Conservation (phyloP, 768 basidiomycete genomes). For the Phanerodontia chrysosporium region DNA sequence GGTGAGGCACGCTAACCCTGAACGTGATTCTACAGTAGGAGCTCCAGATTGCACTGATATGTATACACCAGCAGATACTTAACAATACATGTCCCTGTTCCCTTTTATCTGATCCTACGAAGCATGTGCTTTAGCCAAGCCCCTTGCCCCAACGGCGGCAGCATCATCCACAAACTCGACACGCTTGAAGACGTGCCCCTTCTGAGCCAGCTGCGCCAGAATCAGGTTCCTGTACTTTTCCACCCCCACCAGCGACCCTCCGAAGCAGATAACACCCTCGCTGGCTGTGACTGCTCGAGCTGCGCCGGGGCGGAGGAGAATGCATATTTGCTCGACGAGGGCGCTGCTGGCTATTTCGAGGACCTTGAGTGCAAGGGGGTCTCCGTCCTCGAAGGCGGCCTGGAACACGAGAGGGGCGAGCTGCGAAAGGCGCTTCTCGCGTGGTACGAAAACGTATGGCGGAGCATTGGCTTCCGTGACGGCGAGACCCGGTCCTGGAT, state of each 20-base stretch:
- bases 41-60: not conserved
- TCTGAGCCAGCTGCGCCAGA: conserved; percentile 49
- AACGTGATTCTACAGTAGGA: too few relatives aligned
- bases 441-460: conserved; percentile 31
- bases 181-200: conserved; percentile 60
- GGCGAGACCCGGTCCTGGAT: conserved; percentile 37
- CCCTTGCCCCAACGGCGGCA: conserved; percentile 57
- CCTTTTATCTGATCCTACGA: not conserved
- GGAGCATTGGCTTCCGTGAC: conserved; percentile 16
- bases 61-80: not conserved
- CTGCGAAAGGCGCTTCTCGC: conserved; percentile 73
- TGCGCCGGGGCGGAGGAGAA: conserved; percentile 42
- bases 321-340: conserved; percentile 57
- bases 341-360: conserved; percentile 45
- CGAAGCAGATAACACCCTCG: conserved; percentile 66
- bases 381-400: conserved; percentile 66
- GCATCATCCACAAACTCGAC: conserved; percentile 70
- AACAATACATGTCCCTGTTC: not conserved
- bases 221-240: conserved; percentile 52
- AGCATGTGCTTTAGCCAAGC: conserved; percentile 34
- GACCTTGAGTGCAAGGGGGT: conserved; percentile 61
- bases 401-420: conserved; percentile 75
- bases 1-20: too few relatives aligned
- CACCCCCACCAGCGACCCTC: conserved; percentile 72
- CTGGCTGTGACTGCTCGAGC: conserved; percentile 40